A percentile compares a stretch with the other conserved stretches of the same genome.
Conservation (phyloP, 768 basidiomycete genomes). For the Xanthoconium stramineum region DNA sequence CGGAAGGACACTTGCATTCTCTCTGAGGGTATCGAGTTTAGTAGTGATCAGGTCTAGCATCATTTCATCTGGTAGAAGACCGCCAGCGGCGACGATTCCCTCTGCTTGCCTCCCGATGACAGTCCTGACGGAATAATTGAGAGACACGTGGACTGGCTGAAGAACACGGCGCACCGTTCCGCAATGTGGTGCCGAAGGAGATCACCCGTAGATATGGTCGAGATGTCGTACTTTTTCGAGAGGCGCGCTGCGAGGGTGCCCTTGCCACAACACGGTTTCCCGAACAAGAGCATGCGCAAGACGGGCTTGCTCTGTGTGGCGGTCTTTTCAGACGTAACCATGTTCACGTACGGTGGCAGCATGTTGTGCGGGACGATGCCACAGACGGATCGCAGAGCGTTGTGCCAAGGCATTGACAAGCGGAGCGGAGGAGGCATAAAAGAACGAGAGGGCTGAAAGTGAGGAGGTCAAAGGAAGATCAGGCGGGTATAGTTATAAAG, state of each 20-base stretch:
- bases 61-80: conserved; percentile 70
- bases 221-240: conserved; percentile 69
- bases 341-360: conserved; percentile 48
- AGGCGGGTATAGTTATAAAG: neutral
- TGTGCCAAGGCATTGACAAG: neutral
- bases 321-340: conserved; percentile 19
- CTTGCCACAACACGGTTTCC: conserved; percentile 71
- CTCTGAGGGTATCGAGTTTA: conserved; percentile 60
- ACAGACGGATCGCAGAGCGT: conserved; percentile 15
- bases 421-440: neutral
- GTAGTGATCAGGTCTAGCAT: conserved; percentile 73
- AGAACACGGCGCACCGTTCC: conserved; percentile 41
- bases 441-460: too few species aligned
- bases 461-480: neutral
- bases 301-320: conserved; percentile 24
- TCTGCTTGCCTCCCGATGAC: conserved; percentile 73
- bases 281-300: conserved; percentile 51
- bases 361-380: conserved; percentile 20
- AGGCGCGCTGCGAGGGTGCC: conserved; percentile 76
- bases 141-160: neutral
- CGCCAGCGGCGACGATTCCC: conserved; percentile 73
- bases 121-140: conserved; percentile 40
- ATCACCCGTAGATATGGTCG: conserved; percentile 80
- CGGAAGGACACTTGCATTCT: conserved; percentile 45
- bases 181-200: conserved; percentile 78